phyloP scores from a whole-genome alignment of 2,329 filamentous ascomycete species.

The Penicillium hordei region DNA sequence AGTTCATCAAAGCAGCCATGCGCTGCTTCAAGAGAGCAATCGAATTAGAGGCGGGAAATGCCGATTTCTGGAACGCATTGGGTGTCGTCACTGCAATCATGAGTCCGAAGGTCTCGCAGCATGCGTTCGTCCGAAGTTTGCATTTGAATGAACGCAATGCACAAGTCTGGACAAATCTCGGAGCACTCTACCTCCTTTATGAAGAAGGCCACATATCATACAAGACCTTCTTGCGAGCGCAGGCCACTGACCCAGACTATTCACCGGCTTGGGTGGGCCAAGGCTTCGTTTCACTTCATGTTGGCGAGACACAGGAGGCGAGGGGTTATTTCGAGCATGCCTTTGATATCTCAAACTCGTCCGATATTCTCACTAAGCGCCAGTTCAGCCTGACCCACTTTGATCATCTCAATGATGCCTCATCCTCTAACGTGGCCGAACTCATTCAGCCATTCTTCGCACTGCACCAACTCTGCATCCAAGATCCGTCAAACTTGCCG shows the following conservation, averaged over 20 bases:
- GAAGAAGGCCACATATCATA: conserved; percentile 85
- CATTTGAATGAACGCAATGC: conserved; percentile 87
- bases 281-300: conserved; percentile 75
- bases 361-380: conserved; percentile 68
- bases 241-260: conserved; percentile 92
- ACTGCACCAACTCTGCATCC: conserved; percentile 73
- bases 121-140: conserved; percentile 88
- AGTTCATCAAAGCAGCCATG: conserved; percentile 76
- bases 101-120: conserved; percentile 85
- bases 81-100: conserved; percentile 86
- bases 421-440: conserved; percentile 53
- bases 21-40: conserved; percentile 94
- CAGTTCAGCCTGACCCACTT: conserved; percentile 82
- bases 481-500: conserved; percentile 68
- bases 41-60: conserved; percentile 88
- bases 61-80: conserved; percentile 96
- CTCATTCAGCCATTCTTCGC: conserved; percentile 87
- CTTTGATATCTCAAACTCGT: conserved; percentile 84
- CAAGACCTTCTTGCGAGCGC: conserved; percentile 82
- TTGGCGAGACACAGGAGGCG: conserved; percentile 74
- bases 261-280: conserved; percentile 93
- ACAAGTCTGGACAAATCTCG: conserved; percentile 86
- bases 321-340: conserved; percentile 87
- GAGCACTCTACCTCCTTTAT: conserved; percentile 79
- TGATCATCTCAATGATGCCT: conserved; percentile 67